phyloP scores from a whole-genome alignment of 2,329 filamentous ascomycete species.

The Phaeosphaeria sp. region DNA sequence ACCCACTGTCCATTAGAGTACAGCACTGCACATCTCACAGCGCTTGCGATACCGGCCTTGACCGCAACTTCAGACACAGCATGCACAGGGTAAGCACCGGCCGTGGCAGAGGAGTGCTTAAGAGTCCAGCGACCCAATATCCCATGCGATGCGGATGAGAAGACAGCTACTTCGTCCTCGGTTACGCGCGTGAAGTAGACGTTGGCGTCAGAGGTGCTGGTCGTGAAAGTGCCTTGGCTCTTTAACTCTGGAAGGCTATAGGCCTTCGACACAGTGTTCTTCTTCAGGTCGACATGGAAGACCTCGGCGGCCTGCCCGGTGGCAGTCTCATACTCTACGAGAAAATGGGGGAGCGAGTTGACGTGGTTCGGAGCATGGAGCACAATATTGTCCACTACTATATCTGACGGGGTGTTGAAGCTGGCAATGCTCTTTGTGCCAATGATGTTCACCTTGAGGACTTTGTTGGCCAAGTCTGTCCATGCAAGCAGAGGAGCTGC shows the following conservation, averaged over 20 bases:
- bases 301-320: slow-evolving; percentile 81
- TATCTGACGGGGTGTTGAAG: slow-evolving; percentile 52
- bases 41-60: slow-evolving; percentile 71
- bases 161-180: slow-evolving; percentile 72
- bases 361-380: slow-evolving; percentile 77
- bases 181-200: slow-evolving; percentile 89
- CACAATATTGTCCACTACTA: slow-evolving; percentile 58
- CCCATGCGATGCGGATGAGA: slow-evolving; percentile 79
- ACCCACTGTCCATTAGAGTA: slow-evolving; percentile 75
- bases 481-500: slow-evolving; percentile 77
- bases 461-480: slow-evolving; percentile 68
- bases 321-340: slow-evolving; percentile 78
- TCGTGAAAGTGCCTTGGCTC: slow-evolving; percentile 77
- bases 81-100: slow-evolving; percentile 60
- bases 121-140: slow-evolving; percentile 76
- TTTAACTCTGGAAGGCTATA: slow-evolving; percentile 78
- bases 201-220: slow-evolving; percentile 77
- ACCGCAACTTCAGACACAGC: slow-evolving; percentile 83
- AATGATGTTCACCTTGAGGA: slow-evolving; percentile 74
- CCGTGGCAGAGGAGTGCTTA: slow-evolving; percentile 48
- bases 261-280: slow-evolving; percentile 71
- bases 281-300: slow-evolving; percentile 80
- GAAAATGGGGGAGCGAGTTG: slow-evolving; percentile 79
- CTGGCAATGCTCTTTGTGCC: slow-evolving; percentile 54
- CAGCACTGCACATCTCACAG: slow-evolving; percentile 77